These are phyloP conservation scores for Rhodamnia argentea DNA, from an alignment of 345 rosid genomes.

Conservation along the genomic window DNA sequence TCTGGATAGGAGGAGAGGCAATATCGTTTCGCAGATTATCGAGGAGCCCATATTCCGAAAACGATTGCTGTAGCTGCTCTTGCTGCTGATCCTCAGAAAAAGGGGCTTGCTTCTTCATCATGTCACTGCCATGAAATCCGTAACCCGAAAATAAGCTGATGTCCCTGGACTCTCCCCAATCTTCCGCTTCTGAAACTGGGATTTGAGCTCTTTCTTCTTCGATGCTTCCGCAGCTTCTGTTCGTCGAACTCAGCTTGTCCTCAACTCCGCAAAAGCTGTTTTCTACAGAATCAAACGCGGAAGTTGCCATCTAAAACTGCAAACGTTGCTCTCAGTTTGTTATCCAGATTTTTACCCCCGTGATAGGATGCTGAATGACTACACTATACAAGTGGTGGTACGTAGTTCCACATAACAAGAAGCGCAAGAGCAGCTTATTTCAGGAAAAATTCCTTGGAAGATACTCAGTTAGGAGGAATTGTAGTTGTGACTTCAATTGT, in stretches of 20 bases:
- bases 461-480: too few species aligned
- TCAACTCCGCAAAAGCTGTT: slow-evolving; percentile 1
- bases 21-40: slow-evolving; percentile 10
- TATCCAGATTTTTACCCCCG: background rate
- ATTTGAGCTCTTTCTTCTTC: background rate
- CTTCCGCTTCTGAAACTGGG: background rate
- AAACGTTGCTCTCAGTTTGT: background rate
- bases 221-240: background rate
- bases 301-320: slow-evolving; percentile 5
- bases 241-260: slow-evolving; percentile 7
- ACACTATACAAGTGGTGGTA: background rate
- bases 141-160: slow-evolving; percentile 3
- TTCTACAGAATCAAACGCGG: background rate
- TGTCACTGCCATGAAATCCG: slow-evolving; percentile 5
- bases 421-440: background rate
- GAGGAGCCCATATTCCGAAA: slow-evolving; percentile 7
- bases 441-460: background rate
- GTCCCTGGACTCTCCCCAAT: background rate
- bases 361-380: background rate
- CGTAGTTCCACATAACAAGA: background rate
- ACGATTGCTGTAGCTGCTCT: slow-evolving; percentile 1
- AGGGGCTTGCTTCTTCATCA: background rate
- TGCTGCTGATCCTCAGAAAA: slow-evolving; percentile 13
- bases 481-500: too few species aligned
- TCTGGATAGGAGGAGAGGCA: slow-evolving; percentile 16